Evolutionary conservation across 2,329 filamentous ascomycete species (phyloP).

Genomic region (Cladosporium oxysporum): DNA sequence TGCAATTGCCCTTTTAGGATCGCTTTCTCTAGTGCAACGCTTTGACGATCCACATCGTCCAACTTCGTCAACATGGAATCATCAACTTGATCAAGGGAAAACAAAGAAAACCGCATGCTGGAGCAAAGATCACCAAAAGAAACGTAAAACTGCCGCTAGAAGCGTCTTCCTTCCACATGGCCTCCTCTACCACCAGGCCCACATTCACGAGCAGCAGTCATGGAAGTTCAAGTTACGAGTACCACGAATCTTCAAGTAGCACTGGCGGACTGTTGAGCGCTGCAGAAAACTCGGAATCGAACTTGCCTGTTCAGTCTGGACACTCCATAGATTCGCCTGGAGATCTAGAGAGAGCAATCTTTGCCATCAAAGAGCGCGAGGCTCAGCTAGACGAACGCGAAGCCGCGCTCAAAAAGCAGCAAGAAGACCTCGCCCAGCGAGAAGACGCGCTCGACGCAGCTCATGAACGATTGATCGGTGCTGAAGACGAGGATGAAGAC

Average conservation of each 20-base stretch:
- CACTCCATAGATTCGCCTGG: background rate
- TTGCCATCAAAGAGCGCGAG: constrained; percentile 8
- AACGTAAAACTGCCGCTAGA: background rate
- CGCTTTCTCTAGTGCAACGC: background rate
- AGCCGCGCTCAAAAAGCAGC: background rate
- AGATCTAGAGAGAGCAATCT: background rate
- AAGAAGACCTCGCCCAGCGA: background rate
- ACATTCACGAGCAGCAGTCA: background rate
- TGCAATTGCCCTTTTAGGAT: background rate
- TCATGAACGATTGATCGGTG: constrained; percentile 5
- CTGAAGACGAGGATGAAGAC: constrained; percentile 1
- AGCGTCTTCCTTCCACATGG: background rate
- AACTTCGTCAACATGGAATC: background rate
- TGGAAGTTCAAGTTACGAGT: background rate
- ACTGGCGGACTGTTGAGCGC: background rate
- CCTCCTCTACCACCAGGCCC: background rate
- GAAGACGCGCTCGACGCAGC: constrained; percentile 14
- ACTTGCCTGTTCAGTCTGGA: background rate
- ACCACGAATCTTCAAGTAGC: background rate
- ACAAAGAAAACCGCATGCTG: background rate
- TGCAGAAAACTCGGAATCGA: background rate
- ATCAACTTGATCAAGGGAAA: background rate
- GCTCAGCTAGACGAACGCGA: constrained; percentile 10
- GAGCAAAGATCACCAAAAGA: too few species aligned
- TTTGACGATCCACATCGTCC: background rate